phyloP scores from a whole-genome alignment of 179 eudicot genomes.

The Actinidia polygama region DNA sequence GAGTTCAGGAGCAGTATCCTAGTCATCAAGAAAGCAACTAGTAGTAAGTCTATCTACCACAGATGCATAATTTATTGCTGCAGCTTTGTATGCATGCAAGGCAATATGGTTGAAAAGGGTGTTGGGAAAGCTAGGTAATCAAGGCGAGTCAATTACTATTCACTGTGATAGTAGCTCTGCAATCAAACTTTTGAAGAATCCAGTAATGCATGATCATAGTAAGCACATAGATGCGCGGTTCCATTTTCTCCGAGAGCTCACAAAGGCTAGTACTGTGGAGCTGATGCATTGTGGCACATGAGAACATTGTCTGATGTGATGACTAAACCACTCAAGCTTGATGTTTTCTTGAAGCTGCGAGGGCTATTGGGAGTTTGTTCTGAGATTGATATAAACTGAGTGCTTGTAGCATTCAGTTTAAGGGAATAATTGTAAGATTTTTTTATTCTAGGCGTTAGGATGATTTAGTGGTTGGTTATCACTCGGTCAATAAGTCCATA shows the following conservation, averaged over 20 bases:
- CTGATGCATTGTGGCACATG: background rate
- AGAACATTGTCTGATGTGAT: background rate
- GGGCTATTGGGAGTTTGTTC: background rate
- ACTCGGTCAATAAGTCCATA: too few relatives aligned
- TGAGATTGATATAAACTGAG: background rate
- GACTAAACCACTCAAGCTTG: background rate
- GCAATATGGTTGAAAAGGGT: background rate
- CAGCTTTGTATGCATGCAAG: background rate
- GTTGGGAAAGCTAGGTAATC: background rate
- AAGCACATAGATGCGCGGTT: background rate
- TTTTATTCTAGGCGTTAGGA: background rate
- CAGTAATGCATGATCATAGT: background rate
- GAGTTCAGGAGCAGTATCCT: background rate
- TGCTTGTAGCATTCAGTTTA: background rate
- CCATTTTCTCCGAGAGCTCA: background rate
- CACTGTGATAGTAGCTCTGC: background rate
- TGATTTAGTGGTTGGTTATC: too few relatives aligned
- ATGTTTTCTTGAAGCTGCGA: background rate
- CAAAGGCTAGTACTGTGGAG: too few relatives aligned
- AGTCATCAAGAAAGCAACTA: background rate
- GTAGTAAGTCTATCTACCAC: background rate
- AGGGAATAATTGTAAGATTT: background rate
- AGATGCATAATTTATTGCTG: too few relatives aligned
- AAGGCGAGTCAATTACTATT: background rate
- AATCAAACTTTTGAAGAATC: background rate